Conservation (phyloP, 179 eudicot genomes). For the Silene coronaria region DNA sequence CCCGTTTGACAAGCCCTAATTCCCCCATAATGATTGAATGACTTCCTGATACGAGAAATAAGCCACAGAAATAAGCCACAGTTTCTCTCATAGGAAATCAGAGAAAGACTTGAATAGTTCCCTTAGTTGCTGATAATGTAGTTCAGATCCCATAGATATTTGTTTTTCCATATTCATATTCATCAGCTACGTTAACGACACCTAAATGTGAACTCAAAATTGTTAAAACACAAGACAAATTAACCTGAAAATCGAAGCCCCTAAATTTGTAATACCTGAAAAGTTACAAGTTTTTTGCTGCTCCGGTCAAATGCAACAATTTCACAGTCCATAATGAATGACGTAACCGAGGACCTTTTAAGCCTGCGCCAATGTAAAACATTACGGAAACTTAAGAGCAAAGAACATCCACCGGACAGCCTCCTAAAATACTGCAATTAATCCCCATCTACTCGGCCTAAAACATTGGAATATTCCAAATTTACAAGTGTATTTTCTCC, state of each 20-base stretch:
- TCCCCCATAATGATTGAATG: too few relatives aligned
- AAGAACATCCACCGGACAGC: neutral
- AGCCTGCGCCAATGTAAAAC: conserved; percentile 9
- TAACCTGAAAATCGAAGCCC: neutral
- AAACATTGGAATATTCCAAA: too few relatives aligned
- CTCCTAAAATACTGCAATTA: too few relatives aligned
- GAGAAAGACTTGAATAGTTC: neutral
- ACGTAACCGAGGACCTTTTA: conserved; percentile 2
- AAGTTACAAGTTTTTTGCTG: neutral
- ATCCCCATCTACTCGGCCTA: too few relatives aligned
- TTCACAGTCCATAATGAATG: conserved; percentile 20
- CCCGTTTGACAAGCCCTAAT: too few relatives aligned
- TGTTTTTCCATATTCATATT: neutral
- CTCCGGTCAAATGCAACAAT: conserved; percentile 18
- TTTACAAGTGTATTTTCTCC: too few relatives aligned
- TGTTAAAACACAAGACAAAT: neutral
- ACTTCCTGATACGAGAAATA: too few relatives aligned
- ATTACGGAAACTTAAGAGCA: neutral
- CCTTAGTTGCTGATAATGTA: neutral
- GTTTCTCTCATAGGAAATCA: neutral
- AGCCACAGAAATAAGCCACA: too few relatives aligned
- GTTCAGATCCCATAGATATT: neutral
- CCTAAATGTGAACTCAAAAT: neutral
- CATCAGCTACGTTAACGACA: neutral
- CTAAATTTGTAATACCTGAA: conserved; percentile 9